These are phyloP conservation scores for Fragosphaeria purpurea DNA, from an alignment of 2,329 filamentous ascomycete species.

Conservation along the genomic window DNA sequence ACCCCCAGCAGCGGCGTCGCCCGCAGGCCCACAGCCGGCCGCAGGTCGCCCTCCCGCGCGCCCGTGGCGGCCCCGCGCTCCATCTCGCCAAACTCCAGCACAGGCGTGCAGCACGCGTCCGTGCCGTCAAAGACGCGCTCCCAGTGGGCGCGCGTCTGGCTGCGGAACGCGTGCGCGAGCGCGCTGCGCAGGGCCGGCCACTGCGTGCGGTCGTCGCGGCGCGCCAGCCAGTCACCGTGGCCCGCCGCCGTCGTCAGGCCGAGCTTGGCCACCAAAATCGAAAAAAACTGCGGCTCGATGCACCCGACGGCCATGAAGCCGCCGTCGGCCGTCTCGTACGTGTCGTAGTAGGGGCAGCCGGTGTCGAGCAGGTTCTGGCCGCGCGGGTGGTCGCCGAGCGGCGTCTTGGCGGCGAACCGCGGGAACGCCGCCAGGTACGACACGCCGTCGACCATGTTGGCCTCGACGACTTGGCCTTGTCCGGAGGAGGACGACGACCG, in stretches of 20 bases:
- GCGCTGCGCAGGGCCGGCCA: constrained; percentile 59
- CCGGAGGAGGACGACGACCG: constrained; percentile 51
- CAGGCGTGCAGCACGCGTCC: constrained; percentile 87
- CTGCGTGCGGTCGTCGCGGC: constrained; percentile 46
- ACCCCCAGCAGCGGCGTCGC: constrained; percentile 60
- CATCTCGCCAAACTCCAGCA: constrained; percentile 66
- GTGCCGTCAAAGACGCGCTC: constrained; percentile 78
- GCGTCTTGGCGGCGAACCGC: constrained; percentile 53
- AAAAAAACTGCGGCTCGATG: constrained; percentile 80
- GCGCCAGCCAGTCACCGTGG: constrained; percentile 32
- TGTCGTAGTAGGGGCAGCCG: constrained; percentile 80
- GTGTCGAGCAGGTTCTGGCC: constrained; percentile 75
- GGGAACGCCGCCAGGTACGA: constrained; percentile 72
- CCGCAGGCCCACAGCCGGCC: constrained; percentile 58
- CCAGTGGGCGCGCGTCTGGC: constrained; percentile 68
- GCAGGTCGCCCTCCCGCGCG: constrained; percentile 53
- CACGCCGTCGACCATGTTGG: constrained; percentile 91
- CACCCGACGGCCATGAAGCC: constrained; percentile 82
- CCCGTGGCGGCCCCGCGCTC: constrained; percentile 33
- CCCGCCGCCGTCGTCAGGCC: constrained; percentile 32
- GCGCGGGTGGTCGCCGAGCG: constrained; percentile 51
- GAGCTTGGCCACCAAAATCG: constrained; percentile 55
- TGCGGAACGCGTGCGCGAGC: constrained; percentile 55
- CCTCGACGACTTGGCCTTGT: constrained; percentile 79
- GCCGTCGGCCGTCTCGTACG: constrained; percentile 74